Evolutionary conservation across 768 basidiomycete species (phyloP).

Genomic region (Suillus plorans): DNA sequence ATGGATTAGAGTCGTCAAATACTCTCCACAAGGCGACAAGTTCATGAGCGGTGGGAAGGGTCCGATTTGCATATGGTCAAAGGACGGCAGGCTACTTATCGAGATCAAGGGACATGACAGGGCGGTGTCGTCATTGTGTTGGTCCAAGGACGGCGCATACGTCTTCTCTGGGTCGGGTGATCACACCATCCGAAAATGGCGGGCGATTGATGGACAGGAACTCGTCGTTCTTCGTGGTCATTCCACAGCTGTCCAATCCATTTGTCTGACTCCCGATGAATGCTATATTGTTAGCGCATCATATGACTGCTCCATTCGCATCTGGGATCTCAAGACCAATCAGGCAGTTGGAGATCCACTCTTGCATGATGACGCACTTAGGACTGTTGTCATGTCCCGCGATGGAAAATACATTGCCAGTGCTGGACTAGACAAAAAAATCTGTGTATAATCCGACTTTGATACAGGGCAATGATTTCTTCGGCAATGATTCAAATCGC

Average conservation of each 20-base stretch:
- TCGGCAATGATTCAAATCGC: neutral
- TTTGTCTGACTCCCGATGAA: neutral
- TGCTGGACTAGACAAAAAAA: slow-evolving; percentile 71
- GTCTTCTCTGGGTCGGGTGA: accelerated
- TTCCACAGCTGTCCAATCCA: accelerated
- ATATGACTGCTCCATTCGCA: neutral
- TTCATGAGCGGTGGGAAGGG: neutral
- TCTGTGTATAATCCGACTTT: slow-evolving; percentile 52
- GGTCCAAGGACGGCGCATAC: neutral
- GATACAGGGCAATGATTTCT: neutral
- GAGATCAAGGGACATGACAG: neutral
- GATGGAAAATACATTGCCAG: slow-evolving; percentile 82
- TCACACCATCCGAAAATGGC: neutral
- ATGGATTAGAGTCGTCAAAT: neutral
- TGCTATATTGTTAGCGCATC: neutral
- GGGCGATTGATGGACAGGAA: neutral
- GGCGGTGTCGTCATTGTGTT: neutral
- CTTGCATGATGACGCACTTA: slow-evolving; percentile 81
- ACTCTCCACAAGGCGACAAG: neutral
- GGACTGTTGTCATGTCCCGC: slow-evolving; percentile 68
- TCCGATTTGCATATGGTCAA: neutral
- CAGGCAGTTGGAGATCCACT: slow-evolving; percentile 32
- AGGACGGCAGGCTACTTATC: neutral
- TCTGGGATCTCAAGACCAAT: neutral
- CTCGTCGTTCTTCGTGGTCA: neutral